Evolutionary conservation across 768 basidiomycete genomes (phyloP), one percentile per base, ranked within the genome.

Genomic region (Terana coerulea): DNA sequence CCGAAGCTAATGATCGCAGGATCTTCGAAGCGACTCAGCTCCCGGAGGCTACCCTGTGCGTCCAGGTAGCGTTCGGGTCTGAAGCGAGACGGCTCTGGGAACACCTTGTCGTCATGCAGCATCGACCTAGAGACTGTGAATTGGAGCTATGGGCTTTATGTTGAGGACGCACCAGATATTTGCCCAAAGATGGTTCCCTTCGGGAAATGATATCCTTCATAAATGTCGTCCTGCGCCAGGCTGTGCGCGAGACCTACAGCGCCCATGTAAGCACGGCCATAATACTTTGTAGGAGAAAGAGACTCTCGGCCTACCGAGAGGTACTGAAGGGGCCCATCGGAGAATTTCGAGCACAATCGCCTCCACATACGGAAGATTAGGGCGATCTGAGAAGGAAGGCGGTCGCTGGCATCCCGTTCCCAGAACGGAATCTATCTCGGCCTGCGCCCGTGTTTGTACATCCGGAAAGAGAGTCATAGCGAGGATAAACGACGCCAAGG

Each of bases 401-500:
- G 67, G 55, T 11, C 62, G 45, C 19, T 53, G 57, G 15, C 36
- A 40, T n/a, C 21, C 26, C 8, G 15, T 22, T 5, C 60, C 60
- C 0, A 65, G 30, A 8, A 67, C 51, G 8, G 43, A 14, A 51
- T 69, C 67, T 35, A 70, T 49, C 49, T 69, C 67, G 14, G 37
- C 57, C 35, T 67, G 69, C 15, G 64, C 67, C 12, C 51, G 56
- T 5, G 36, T 17, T 36, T 65, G 64, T 9, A 69, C 52, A 11
- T 58, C 53, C 34, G 71, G 74, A 57, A 69, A 64, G 50, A 72
- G 65, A 1, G 63, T 61, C 69, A 72, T 69, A 0, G 68, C 71
- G 25, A 72, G 64, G 48, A 73, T 67, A 58, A 71, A 69, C 7
- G 70, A 62, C 1, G 61, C 61, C 42, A 70, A 50, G 2, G 69